Evolutionary conservation across 2,329 filamentous ascomycete species (phyloP).

Genomic region (Podosphaera xanthii): DNA sequence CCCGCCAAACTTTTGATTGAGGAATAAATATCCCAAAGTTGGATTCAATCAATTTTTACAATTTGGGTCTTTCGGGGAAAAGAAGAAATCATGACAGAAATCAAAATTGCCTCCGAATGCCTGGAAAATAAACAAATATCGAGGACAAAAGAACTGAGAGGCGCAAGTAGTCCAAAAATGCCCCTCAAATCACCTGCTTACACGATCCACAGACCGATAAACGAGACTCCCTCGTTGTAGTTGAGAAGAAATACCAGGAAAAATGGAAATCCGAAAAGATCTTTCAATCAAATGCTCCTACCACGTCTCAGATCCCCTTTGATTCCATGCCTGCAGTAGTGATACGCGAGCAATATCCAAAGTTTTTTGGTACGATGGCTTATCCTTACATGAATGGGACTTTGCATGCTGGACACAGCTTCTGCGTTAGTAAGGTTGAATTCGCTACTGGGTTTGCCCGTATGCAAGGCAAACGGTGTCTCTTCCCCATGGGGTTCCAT

Average conservation of each 20-base stretch:
- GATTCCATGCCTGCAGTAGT: conserved; percentile 50
- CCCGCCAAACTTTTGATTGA: too few species aligned
- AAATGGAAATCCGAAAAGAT: conserved; percentile 56
- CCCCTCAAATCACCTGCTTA: conserved; percentile 5
- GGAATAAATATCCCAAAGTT: neutral
- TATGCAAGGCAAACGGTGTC: conserved; percentile 69
- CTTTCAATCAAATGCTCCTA: conserved; percentile 73
- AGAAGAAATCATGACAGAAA: conserved; percentile 22
- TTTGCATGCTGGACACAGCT: conserved; percentile 77
- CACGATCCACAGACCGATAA: conserved; percentile 46
- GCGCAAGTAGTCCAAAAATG: conserved; percentile 20
- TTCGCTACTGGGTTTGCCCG: conserved; percentile 70
- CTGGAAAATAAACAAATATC: conserved; percentile 28
- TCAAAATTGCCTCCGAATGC: conserved; percentile 19
- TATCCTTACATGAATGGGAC: conserved; percentile 74
- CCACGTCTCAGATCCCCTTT: conserved; percentile 52
- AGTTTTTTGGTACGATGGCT: conserved; percentile 69
- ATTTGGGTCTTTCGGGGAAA: neutral
- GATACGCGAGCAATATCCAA: conserved; percentile 60
- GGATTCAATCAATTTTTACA: too few species aligned
- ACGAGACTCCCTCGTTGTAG: conserved; percentile 55
- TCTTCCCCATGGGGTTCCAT: conserved; percentile 90
- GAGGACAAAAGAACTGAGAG: conserved; percentile 38
- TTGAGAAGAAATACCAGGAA: conserved; percentile 82
- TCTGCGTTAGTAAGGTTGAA: conserved; percentile 81